Evolutionary conservation across 2,329 filamentous ascomycete genomes (phyloP).

Genomic region (Neonectria faginata): DNA sequence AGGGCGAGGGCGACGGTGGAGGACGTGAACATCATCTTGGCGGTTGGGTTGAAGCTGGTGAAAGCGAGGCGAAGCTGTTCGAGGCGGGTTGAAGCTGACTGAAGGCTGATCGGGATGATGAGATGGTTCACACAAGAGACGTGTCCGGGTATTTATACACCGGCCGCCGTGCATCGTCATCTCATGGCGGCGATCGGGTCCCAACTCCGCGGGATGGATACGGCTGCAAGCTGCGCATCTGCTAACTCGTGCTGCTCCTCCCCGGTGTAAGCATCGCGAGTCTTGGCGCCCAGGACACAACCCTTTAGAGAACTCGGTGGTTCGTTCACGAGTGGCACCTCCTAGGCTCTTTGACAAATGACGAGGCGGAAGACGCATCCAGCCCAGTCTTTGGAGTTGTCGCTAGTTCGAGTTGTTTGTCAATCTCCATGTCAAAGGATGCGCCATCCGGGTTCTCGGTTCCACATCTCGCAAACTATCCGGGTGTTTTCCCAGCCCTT

Average conservation of each 20-base stretch:
- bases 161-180: neutral
- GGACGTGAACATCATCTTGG: conserved; percentile 46
- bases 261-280: neutral
- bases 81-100: conserved; percentile 5
- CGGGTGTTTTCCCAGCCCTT: conserved; percentile 34
- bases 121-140: conserved; percentile 23
- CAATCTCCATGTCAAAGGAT: conserved; percentile 17
- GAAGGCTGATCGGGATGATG: conserved; percentile 33
- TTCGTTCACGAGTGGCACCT: conserved; percentile 7
- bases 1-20: conserved; percentile 32
- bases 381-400: neutral
- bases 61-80: conserved; percentile 7
- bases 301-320: neutral
- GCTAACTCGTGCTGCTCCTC: neutral
- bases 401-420: conserved; percentile 8
- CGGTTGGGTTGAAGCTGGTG: conserved; percentile 12
- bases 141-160: conserved; percentile 38
- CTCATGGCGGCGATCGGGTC: conserved; percentile 15
- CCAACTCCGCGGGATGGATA: conserved; percentile 5
- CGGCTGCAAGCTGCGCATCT: neutral
- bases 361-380: fast-evolving
- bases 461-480: conserved; percentile 37
- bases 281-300: neutral
- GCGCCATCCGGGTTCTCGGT: conserved; percentile 43
- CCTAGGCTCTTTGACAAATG: conserved; percentile 28